A percentile compares a stretch with the other conserved stretches of the same genome.
Conservation (phyloP, 2,329 filamentous ascomycete genomes). For the Salinomyces thailandicus region DNA sequence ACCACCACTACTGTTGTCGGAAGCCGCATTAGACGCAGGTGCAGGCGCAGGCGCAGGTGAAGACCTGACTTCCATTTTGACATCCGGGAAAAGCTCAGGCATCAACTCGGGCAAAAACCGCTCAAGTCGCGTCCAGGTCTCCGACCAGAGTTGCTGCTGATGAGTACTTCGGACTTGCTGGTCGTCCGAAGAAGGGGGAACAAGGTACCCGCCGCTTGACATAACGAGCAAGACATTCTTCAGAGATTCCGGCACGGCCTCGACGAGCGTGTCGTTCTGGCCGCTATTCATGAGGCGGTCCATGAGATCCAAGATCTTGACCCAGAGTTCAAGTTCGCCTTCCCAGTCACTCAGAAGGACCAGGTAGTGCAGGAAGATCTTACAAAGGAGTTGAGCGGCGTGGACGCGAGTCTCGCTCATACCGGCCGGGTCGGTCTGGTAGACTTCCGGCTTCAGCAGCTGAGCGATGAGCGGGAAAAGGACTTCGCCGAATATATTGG, state of each 20-base stretch:
- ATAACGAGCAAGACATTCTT: constrained; percentile 97
- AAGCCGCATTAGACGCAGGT: not conserved
- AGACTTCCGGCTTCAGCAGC: constrained; percentile 87
- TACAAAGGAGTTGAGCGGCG: constrained; percentile 81
- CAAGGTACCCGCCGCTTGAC: constrained; percentile 76
- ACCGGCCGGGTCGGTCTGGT: constrained; percentile 76
- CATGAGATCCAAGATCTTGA: constrained; percentile 70
- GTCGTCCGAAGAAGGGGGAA: constrained; percentile 48
- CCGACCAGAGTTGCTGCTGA: constrained; percentile 46
- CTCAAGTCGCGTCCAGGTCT: constrained; percentile 51
- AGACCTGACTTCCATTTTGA: not conserved
- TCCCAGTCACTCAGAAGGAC: constrained; percentile 75
- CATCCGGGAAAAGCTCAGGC: constrained; percentile 47
- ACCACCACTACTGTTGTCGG: not conserved
- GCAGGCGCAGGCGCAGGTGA: not conserved
- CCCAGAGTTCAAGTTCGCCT: constrained; percentile 83
- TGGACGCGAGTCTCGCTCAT: constrained; percentile 95
- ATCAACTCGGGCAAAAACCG: constrained; percentile 51
- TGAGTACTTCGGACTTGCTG: no score
- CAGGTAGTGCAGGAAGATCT: constrained; percentile 90
- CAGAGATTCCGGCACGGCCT: constrained; percentile 86
- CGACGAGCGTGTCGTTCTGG: constrained; percentile 65
- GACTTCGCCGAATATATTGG: constrained; percentile 85
- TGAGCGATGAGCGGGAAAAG: constrained; percentile 82
- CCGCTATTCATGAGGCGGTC: constrained; percentile 94